Base-by-base conservation (phyloP, 2,329 filamentous ascomycete genomes). In the Chaetomium strumarium region DNA sequence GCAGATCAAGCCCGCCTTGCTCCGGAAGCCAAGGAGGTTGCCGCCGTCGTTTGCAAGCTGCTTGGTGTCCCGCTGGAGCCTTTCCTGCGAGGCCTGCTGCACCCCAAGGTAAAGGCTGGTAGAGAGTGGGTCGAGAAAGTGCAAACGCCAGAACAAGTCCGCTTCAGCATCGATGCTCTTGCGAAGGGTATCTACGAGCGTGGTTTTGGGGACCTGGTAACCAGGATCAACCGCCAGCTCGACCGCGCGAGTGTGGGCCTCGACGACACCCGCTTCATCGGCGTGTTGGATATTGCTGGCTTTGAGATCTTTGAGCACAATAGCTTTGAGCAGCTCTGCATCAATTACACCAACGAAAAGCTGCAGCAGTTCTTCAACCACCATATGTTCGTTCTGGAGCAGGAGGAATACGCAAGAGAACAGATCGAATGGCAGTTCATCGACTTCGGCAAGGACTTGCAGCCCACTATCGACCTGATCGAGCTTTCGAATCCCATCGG, bases 391-490 rank as follows among this genome's bases (percentile, higher is more conserved):
- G 93, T 99, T 10, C 77, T 99, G 8, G 93, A 99, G 67, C 93
- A 99, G 65, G 93, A 99, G 68, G 93, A 99, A 68, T 99, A 99
- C 68, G 91, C 93, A 9, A 79, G 92, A 44, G 93, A 99, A 67
- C 89, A 96, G 69, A 99, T 99, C 61, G 93, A 99, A 71, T 99
- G 93, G 93, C 90, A 97, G 66, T 99, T 99, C 67, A 99, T 99
- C 66, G 93, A 99, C 69, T 99, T 99, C 66, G 93, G 93, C 16
- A 90, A 91, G 56, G 93, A 99, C 65, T 76, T 99, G 24, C 95
- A 99, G 67, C 93, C 93, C 0, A 99, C 93, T 0, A 99, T 99
- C 62, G 93, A 99, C 64, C 77, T 99, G 41, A 99, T 99, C 58
- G 93, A 99, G 70, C 70, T 99, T 33, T 81, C 93, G 0, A 99